Conservation (phyloP, 116 monocot genomes). For the Cymodocea nodosa region DNA sequence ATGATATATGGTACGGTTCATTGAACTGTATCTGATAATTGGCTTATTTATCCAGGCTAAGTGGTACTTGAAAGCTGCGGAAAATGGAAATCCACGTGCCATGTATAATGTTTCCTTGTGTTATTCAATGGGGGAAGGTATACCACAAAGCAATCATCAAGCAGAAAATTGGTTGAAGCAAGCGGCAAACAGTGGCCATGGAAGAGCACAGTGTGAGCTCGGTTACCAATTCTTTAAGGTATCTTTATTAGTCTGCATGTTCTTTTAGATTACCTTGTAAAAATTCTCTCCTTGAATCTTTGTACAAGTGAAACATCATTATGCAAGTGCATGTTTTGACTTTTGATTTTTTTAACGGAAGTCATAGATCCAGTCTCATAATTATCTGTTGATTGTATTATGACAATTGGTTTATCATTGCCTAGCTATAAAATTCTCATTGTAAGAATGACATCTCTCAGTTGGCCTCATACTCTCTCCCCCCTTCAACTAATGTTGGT, state of each 20-base stretch:
- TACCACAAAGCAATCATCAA: slow-evolving; percentile 9
- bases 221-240: slow-evolving; percentile 36
- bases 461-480: too few relatives aligned
- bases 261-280: not conserved
- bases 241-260: not conserved
- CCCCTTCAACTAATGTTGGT: too few relatives aligned
- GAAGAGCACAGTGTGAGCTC: slow-evolving; percentile 42
- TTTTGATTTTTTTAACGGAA: too few relatives aligned
- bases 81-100: slow-evolving; percentile 53
- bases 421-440: too few relatives aligned
- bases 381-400: too few relatives aligned
- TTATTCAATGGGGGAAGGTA: slow-evolving; percentile 39
- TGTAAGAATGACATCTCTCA: too few relatives aligned
- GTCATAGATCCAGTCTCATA: too few relatives aligned
- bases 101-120: slow-evolving; percentile 65
- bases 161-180: slow-evolving; percentile 45
- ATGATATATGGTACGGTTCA: not conserved
- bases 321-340: not conserved
- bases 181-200: slow-evolving; percentile 51
- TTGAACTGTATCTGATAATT: not conserved
- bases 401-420: too few relatives aligned
- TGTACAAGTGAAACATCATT: not conserved
- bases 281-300: not conserved
- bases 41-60: slow-evolving; percentile 26
- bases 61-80: slow-evolving; percentile 55